These are phyloP conservation scores for Albugo candida DNA, from an alignment of 352 stramenopile species.

Conservation along the genomic window DNA sequence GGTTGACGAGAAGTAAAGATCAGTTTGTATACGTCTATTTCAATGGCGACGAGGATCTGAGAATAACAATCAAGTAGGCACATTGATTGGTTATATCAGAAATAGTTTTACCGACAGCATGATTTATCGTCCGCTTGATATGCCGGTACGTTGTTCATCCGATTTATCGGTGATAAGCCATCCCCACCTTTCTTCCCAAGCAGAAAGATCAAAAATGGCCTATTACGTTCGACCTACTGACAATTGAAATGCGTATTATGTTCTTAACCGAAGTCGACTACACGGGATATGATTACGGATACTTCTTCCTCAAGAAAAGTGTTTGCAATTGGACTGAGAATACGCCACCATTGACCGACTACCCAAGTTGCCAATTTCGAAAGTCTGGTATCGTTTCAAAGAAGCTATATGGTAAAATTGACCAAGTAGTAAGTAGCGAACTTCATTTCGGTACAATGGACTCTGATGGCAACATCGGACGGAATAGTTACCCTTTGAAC, in stretches of 20 bases:
- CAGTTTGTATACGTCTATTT: constrained; percentile 75
- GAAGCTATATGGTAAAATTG: constrained; percentile 21
- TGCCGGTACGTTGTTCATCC: constrained; percentile 5
- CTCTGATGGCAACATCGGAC: constrained; percentile 40
- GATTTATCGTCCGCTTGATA: constrained; percentile 40
- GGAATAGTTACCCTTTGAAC: constrained; percentile 43
- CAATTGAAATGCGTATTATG: constrained; percentile 37
- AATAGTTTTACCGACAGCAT: constrained; percentile 28
- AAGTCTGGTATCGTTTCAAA: background rate
- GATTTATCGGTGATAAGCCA: too few species aligned
- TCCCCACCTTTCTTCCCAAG: too few species aligned
- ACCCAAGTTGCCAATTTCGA: constrained; percentile 35
- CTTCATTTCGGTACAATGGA: constrained; percentile 71
- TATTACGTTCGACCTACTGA: constrained; percentile 35
- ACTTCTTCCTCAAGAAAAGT: constrained; percentile 50
- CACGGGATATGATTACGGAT: constrained; percentile 25
- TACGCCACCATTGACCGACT: constrained; percentile 29
- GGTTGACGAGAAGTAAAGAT: constrained; percentile 30
- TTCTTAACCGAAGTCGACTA: constrained; percentile 69
- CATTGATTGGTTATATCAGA: constrained; percentile 40
- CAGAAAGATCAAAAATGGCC: constrained; percentile 18
- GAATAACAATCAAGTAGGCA: constrained; percentile 64
- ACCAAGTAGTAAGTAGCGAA: constrained; percentile 63
- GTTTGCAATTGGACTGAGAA: constrained; percentile 69
- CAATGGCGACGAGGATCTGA: constrained; percentile 49